These are phyloP conservation scores for Ganoderma lingzhi DNA, from an alignment of 1,284 basidiomycete genomes.

Conservation along the genomic window DNA sequence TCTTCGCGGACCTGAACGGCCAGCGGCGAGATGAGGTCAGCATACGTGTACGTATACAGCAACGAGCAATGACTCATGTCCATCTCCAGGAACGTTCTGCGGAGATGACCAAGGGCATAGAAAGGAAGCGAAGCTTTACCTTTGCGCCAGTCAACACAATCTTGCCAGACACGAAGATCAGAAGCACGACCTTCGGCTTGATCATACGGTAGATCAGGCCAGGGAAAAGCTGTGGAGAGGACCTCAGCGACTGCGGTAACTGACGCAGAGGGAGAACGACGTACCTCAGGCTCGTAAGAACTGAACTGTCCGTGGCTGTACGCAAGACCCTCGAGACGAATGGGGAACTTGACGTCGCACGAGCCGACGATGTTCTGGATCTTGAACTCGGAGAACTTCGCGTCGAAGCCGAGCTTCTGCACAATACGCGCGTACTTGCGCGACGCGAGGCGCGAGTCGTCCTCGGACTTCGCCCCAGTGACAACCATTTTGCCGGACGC, in stretches of 20 bases:
- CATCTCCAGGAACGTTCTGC: constrained; percentile 11
- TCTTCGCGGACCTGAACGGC: constrained; percentile 90
- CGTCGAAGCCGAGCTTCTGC: constrained; percentile 99
- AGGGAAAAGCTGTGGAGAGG: constrained; percentile 85
- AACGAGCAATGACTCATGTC: constrained; percentile 21
- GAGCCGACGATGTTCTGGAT: constrained; percentile 99
- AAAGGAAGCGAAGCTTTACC: constrained; percentile 57
- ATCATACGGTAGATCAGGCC: constrained; percentile 99
- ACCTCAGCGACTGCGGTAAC: constrained; percentile 17
- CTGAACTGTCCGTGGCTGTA: constrained; percentile 99
- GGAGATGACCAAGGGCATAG: constrained; percentile 19
- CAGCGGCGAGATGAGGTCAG: constrained; percentile 30
- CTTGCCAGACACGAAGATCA: constrained; percentile 99
- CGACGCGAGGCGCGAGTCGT: constrained; percentile 95
- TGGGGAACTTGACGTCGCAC: constrained; percentile 99
- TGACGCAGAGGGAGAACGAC: constrained; percentile 38
- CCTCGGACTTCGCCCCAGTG: constrained; percentile 98
- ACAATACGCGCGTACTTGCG: constrained; percentile 99
- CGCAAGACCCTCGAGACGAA: constrained; percentile 96
- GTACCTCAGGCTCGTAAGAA: constrained; percentile 95
- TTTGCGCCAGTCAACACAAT: constrained; percentile 99
- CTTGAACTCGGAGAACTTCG: constrained; percentile 99
- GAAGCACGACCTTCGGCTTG: constrained; percentile 98
- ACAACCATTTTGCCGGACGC: constrained; percentile 99
- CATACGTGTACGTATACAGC: constrained; percentile 13